Evolutionary conservation across 257 asterid genomes (phyloP).

Genomic region (Asclepias syriaca): DNA sequence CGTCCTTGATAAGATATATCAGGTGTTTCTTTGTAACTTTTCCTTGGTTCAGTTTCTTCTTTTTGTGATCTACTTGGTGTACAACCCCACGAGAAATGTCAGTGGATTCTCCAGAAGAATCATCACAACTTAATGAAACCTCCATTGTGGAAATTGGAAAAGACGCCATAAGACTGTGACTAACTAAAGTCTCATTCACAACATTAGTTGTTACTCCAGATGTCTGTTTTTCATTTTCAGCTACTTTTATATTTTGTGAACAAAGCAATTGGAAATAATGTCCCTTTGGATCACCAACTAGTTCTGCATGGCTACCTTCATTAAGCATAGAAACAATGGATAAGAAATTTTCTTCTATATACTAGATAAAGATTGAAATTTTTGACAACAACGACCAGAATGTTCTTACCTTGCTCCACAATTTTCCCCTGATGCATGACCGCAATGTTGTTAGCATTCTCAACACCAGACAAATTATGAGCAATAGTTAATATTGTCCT

Average conservation of each 20-base stretch:
- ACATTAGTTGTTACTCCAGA: not conserved
- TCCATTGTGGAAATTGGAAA: not conserved
- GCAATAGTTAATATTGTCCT: constrained; percentile 24
- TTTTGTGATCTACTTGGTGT: not conserved
- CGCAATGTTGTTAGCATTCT: constrained; percentile 25
- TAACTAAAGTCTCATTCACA: not conserved
- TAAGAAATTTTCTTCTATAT: too few species aligned
- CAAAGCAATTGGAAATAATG: constrained; percentile 19
- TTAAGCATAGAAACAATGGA: not conserved
- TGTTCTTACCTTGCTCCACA: constrained; percentile 28
- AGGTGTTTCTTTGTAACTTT: constrained; percentile 11
- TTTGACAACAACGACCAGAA: not conserved
- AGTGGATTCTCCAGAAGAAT: not conserved
- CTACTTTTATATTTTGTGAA: constrained; percentile 9
- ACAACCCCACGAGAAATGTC: not conserved
- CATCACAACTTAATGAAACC: not conserved
- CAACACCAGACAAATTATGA: constrained; percentile 21
- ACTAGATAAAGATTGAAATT: not conserved
- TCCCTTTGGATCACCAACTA: constrained; percentile 19
- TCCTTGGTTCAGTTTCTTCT: not conserved
- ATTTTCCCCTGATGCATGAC: constrained; percentile 25
- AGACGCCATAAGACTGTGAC: not conserved
- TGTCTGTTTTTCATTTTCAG: not conserved
- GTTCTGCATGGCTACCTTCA: constrained; percentile 28
- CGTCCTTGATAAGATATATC: constrained; percentile 20